Base-by-base conservation (phyloP, 805 yeast genomes). In the Pichia paraexigua region DNA sequence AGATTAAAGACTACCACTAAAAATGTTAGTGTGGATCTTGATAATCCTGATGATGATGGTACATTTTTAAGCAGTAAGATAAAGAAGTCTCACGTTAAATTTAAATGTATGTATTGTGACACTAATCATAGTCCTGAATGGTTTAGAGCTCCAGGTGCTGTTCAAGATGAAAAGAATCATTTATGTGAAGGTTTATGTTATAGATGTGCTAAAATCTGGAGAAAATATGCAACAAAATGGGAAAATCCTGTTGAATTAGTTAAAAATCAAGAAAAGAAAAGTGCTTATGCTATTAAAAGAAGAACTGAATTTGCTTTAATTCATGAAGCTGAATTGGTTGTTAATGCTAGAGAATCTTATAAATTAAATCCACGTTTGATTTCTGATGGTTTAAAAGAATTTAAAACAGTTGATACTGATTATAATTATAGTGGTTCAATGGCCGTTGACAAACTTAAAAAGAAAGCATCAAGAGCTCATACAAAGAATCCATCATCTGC, bases 121-220 rank as follows among this genome's bases (percentile, higher is more conserved):
- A 77, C 90, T 0, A 62, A 66, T 6, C 63, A 61, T 12, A 80
- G 90, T 0, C 60, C 67, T 1, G 80, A 75, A 48, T 88, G 96
- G 96, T 79, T 76, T 56, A 72, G 85, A 48, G 77, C 83, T 1
- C 84, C 94, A 1, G 94, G 92, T 1, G 75, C 72, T 28, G 69
- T 73, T 2, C 66, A 66, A 5, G 65, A 68, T 5, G 68, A 68
- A 8, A 58, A 62, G 0, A 58, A 62, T 11, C 62, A 69, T 7
- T 60, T 69, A 1, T 68, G 80, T 2, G 66, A 72, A 17, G 97
- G 90, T 0, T 69, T 92, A 15, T 92, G 99, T 65, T 68, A 76
- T 28, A 73, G 98, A 49, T 92, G 99, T 71, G 96, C 97, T 0
- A 75, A 86, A 52, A 63, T 94, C 28, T 92, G 98, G 98, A 76